Evolutionary conservation across 2,329 filamentous ascomycete species (phyloP), one percentile per base, ranked within the genome.

Genomic region (Dryadomyces sulphureus): DNA sequence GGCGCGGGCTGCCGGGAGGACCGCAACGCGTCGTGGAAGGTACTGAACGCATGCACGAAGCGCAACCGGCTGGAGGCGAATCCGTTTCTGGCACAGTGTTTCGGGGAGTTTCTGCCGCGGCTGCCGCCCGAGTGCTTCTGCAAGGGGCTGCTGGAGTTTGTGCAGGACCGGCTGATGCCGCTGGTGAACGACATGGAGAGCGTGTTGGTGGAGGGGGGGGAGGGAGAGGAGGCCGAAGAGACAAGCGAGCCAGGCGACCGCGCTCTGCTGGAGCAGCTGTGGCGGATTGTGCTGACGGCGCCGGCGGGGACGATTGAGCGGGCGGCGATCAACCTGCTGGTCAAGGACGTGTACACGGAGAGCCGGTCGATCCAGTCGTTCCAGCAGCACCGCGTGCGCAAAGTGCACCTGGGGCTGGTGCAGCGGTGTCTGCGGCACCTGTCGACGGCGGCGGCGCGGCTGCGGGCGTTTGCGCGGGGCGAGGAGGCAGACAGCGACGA

Each of bases 241-340:
- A n/a, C n/a, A n/a, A n/a, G n/a, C n/a, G n/a, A n/a, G n/a, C n/a
- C n/a, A n/a, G 57, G 75, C 24, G 65, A 72, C 52, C 72, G 67
- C 50, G 73, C 61, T 52, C 75, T 65, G 22, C 67, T 74, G 38
- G 83, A 92, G 54, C 73, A 88, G 48, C 66, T 94, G n/a, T 94
- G 89, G 89, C 76, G 78, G 21, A 76, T 94, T 54, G 77, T 90
- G 30, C 65, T 94, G 45, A 79, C 75, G 16, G 78, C 84, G 2
- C 76, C 78, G 5, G 67, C 74, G 34, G 66, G 72, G 34, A 73
- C 70, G 0, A 78, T 93, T 41, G 84, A 85, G 53, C 70, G 72
- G 19, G 64, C 70, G 45, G 82, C 85, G 1, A 87, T 83, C 25
- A 70, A 69, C 43, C 77, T 79, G 20, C 75, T 94, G 4, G 85